phyloP scores from a whole-genome alignment of 2,329 filamentous ascomycete genomes.

The Fusarium avenaceum region DNA sequence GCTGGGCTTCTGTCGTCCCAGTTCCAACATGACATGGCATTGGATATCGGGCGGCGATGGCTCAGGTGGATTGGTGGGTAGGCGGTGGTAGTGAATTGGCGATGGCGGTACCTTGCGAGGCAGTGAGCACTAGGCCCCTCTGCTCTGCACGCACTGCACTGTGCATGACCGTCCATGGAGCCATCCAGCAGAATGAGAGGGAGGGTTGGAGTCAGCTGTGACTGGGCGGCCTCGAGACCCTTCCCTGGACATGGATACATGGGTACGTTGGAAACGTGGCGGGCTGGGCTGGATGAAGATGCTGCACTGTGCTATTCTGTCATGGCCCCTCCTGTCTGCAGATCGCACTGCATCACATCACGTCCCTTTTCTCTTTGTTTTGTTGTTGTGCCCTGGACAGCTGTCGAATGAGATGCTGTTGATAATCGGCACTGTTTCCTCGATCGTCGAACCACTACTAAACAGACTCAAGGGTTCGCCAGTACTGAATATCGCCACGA shows the following conservation, averaged over 20 bases:
- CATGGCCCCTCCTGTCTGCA: slow-evolving; percentile 39
- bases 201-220: slow-evolving; percentile 44
- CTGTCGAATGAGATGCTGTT: slow-evolving; percentile 34
- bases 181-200: slow-evolving; percentile 35
- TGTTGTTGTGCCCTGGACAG: slow-evolving; percentile 32
- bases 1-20: slow-evolving; percentile 15
- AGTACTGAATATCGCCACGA: slow-evolving; percentile 29
- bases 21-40: slow-evolving; percentile 3
- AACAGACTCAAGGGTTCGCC: slow-evolving; percentile 15
- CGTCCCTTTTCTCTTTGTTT: slow-evolving; percentile 18
- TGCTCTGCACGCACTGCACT: slow-evolving; percentile 19
- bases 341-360: slow-evolving; percentile 22
- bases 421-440: slow-evolving; percentile 32
- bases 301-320: slow-evolving; percentile 42
- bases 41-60: slow-evolving; percentile 13
- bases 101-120: slow-evolving; percentile 34
- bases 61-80: slow-evolving; percentile 34
- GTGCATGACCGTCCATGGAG: slow-evolving; percentile 40
- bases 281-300: slow-evolving; percentile 37
- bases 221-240: slow-evolving; percentile 44
- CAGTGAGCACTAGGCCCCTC: slow-evolving; percentile 43
- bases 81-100: slow-evolving; percentile 23
- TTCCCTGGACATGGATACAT: slow-evolving; percentile 35
- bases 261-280: slow-evolving; percentile 47
- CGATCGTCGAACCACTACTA: slow-evolving; percentile 29